A percentile compares a stretch with the other conserved stretches of the same genome.
These are phyloP conservation scores for Ceratocystis papillata DNA, from an alignment of 2,329 filamentous ascomycete species.

Conservation along the genomic window DNA sequence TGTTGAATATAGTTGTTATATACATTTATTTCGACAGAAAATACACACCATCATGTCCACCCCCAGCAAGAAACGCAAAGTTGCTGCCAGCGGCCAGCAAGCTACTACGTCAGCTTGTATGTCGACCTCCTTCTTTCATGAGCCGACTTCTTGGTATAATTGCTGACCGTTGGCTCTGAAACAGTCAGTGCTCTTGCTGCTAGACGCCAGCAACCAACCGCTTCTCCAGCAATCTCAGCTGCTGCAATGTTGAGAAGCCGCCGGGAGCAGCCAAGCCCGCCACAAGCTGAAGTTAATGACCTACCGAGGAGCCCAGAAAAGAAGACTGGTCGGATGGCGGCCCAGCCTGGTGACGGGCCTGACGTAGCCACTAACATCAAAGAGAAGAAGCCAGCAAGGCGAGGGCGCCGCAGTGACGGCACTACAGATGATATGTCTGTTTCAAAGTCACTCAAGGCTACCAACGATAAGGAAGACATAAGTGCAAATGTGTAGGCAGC, in stretches of 20 bases:
- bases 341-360: not conserved
- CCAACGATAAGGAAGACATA: not conserved
- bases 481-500: not conserved
- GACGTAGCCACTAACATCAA: not conserved
- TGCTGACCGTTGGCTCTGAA: conserved; percentile 2
- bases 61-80: conserved; percentile 22
- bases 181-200: conserved; percentile 23
- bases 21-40: not conserved
- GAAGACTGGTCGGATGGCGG: not conserved
- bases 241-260: conserved; percentile 16
- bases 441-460: not conserved
- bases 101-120: conserved; percentile 21
- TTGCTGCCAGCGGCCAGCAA: conserved; percentile 2
- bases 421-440: not conserved
- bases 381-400: not conserved
- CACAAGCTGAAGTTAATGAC: not conserved
- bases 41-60: conserved; percentile 5
- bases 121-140: not conserved
- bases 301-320: not conserved
- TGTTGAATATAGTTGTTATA: not conserved
- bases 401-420: not conserved
- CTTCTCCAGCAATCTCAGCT: conserved; percentile 13
- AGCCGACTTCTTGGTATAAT: not conserved
- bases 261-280: not conserved
- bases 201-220: conserved; percentile 16